A percentile compares a stretch with the other conserved stretches of the same genome.
Evolutionary conservation across 2,329 filamentous ascomycete genomes (phyloP).

Genomic region (Aotearoamyces nothofagi): DNA sequence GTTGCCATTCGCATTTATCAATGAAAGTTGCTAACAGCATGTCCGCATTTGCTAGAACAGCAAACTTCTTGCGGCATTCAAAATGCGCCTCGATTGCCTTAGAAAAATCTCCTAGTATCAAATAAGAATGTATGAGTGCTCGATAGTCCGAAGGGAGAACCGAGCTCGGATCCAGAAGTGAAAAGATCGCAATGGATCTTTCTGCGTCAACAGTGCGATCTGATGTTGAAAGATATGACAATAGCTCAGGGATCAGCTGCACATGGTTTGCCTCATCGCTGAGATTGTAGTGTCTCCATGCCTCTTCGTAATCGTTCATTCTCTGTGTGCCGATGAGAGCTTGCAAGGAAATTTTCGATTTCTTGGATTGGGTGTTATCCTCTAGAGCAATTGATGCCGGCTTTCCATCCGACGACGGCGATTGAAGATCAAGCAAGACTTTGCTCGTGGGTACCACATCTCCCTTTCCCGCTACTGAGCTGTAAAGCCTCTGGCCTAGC

Average conservation of each 20-base stretch:
- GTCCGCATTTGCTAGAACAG: neutral
- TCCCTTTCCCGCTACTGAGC: conserved; percentile 13
- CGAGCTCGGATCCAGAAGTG: conserved; percentile 11
- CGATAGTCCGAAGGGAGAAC: no score
- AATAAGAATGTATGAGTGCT: conserved; percentile 25
- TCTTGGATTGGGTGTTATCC: no score
- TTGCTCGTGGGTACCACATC: conserved; percentile 4
- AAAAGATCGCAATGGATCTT: conserved; percentile 29
- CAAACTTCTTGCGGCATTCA: neutral
- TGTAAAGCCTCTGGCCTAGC: conserved; percentile 19
- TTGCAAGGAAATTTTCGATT: conserved; percentile 4
- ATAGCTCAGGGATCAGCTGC: conserved; percentile 12
- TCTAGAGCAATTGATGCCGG: no score
- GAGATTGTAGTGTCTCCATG: conserved; percentile 24
- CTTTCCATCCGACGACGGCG: no score
- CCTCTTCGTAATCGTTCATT: conserved; percentile 20
- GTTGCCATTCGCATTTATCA: neutral
- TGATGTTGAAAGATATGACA: conserved; percentile 25
- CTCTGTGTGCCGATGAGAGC: conserved; percentile 8
- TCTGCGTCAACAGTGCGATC: conserved; percentile 21
- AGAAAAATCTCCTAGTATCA: conserved; percentile 23
- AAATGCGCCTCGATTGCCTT: conserved; percentile 17
- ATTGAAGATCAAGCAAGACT: no score
- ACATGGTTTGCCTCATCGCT: conserved; percentile 9
- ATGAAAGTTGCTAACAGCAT: neutral